Evolutionary conservation across 2,329 filamentous ascomycete genomes (phyloP).

Genomic region (Myriosclerotinia duriaeana): DNA sequence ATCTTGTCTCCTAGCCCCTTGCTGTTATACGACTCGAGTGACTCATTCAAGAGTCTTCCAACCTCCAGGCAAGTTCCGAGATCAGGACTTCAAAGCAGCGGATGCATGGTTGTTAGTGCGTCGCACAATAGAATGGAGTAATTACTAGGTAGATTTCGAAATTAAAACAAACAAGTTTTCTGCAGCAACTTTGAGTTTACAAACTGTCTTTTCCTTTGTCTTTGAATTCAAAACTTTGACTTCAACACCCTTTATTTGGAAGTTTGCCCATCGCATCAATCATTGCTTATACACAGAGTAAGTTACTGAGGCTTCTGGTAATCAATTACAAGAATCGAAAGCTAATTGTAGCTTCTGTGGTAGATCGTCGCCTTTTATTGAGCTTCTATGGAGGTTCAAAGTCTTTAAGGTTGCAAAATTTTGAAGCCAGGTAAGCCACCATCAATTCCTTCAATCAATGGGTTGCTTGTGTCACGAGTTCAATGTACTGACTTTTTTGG

Average conservation of each 20-base stretch:
- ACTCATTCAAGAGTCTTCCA: neutral
- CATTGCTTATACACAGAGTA: neutral
- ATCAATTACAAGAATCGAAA: neutral
- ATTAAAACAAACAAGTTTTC: neutral
- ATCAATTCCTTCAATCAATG: neutral
- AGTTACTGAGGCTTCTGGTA: neutral
- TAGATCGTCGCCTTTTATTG: neutral
- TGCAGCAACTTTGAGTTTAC: neutral
- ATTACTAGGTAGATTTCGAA: neutral
- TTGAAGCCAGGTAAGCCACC: neutral
- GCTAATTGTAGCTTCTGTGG: neutral
- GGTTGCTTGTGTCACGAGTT: neutral
- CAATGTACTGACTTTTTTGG: neutral
- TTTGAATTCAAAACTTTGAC: neutral
- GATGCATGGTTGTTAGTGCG: neutral
- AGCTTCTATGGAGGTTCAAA: neutral
- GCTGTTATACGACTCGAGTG: neutral
- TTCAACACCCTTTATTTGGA: neutral
- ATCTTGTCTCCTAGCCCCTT: neutral
- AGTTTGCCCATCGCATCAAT: neutral
- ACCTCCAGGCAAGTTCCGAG: neutral
- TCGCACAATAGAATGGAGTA: neutral
- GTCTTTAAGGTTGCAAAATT: neutral
- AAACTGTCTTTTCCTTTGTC: neutral
- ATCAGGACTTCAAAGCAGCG: neutral